Evolutionary conservation across 495 filamentous ascomycete species (phyloP).

Genomic region (Terfezia claveryi): DNA sequence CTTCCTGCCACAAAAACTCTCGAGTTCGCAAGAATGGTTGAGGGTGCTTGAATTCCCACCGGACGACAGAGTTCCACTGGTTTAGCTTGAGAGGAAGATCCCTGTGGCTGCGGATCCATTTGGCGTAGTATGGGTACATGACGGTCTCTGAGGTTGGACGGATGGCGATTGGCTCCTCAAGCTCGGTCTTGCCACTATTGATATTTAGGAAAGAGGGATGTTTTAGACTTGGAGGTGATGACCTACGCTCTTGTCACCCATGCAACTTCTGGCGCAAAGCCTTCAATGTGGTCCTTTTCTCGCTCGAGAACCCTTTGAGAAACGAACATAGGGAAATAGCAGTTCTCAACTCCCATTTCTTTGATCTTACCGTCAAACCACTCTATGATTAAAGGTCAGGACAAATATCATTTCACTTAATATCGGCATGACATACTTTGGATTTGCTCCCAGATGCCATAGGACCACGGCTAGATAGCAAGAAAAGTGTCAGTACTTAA

Average conservation of each 20-base stretch:
- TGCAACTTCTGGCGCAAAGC: slow-evolving; percentile 90
- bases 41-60: slow-evolving; percentile 97
- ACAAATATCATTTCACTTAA: no score
- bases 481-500: background rate
- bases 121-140: slow-evolving; percentile 88
- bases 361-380: slow-evolving; percentile 82
- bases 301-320: slow-evolving; percentile 71
- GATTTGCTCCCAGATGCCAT: slow-evolving; percentile 83
- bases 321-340: slow-evolving; percentile 88
- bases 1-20: slow-evolving; percentile 97
- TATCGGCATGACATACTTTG: slow-evolving; percentile 22
- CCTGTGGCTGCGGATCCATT: slow-evolving; percentile 86
- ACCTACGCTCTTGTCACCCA: slow-evolving; percentile 92
- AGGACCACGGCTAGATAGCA: slow-evolving; percentile 36
- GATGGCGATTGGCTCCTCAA: slow-evolving; percentile 88
- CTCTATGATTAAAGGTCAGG: slow-evolving; percentile 7
- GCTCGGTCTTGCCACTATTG: slow-evolving; percentile 56
- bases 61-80: slow-evolving; percentile 95
- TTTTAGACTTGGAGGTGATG: background rate
- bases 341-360: slow-evolving; percentile 75
- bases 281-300: slow-evolving; percentile 94
- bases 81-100: slow-evolving; percentile 83
- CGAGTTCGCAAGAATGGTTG: slow-evolving; percentile 81
- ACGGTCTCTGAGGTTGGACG: slow-evolving; percentile 88
- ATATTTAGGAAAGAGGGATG: slow-evolving; percentile 7